Conservation (phyloP, 768 basidiomycete genomes). For the Hydnomerulius pinastri region DNA sequence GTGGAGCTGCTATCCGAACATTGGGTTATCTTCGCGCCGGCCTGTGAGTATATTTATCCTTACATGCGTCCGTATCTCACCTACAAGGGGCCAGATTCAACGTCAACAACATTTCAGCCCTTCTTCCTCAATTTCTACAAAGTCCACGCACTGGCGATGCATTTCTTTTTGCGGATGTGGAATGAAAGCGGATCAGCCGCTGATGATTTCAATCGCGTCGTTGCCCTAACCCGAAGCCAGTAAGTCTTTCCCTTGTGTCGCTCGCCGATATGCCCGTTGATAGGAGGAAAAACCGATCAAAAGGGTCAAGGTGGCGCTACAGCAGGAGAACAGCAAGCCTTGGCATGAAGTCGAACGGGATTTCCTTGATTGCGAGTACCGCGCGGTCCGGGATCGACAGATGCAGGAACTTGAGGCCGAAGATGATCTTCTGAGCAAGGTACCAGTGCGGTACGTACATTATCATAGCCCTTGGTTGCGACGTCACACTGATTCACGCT, state of each 20-base stretch:
- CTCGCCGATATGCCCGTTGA: neutral
- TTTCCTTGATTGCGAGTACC: constrained; percentile 81
- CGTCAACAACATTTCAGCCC: constrained; percentile 79
- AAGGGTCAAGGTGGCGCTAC: constrained; percentile 77
- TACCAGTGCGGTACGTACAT: constrained; percentile 72
- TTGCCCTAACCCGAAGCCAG: constrained; percentile 82
- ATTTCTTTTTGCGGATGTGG: constrained; percentile 94
- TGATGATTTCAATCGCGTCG: constrained; percentile 78
- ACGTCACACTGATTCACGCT: constrained; percentile 6
- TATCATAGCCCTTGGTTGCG: neutral
- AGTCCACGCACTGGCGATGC: constrained; percentile 77
- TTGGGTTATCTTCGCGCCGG: constrained; percentile 84
- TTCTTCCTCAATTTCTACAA: constrained; percentile 85
- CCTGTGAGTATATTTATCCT: constrained; percentile 53
- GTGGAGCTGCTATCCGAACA: constrained; percentile 83
- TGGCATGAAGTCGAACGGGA: constrained; percentile 87
- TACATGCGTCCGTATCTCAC: constrained; percentile 2
- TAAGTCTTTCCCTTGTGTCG: constrained; percentile 41
- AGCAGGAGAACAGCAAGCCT: constrained; percentile 67
- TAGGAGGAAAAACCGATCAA: constrained; percentile 5
- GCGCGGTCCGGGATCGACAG: constrained; percentile 82
- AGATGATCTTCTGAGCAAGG: constrained; percentile 84
- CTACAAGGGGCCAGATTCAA: constrained; percentile 55
- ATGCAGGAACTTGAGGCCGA: constrained; percentile 89
- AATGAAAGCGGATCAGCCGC: constrained; percentile 77